phyloP scores from a whole-genome alignment of 2,329 filamentous ascomycete species.

The Fusarium secorum region DNA sequence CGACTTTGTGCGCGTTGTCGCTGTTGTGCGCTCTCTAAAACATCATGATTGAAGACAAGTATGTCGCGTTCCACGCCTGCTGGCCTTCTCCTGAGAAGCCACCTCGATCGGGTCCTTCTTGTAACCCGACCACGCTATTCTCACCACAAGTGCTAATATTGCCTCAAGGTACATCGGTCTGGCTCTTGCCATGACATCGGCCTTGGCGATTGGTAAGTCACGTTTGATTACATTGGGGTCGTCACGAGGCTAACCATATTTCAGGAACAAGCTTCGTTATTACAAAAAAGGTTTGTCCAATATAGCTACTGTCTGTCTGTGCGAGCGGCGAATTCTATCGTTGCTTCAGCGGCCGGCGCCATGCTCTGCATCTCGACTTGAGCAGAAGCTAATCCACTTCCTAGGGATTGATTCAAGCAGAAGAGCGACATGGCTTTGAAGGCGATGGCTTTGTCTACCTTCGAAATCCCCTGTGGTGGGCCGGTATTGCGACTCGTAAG shows the following conservation, averaged over 20 bases:
- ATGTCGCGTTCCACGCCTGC: conserved; percentile 32
- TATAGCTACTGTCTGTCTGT: neutral
- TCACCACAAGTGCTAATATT: conserved; percentile 25
- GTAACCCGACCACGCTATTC: neutral
- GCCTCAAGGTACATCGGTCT: conserved; percentile 74
- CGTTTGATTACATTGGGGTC: neutral
- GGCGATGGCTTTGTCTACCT: conserved; percentile 96
- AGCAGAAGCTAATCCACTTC: conserved; percentile 18
- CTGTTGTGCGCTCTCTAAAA: conserved; percentile 27
- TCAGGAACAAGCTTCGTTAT: conserved; percentile 96
- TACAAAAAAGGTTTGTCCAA: conserved; percentile 83
- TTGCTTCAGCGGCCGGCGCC: neutral
- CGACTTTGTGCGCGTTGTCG: conserved; percentile 25
- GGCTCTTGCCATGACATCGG: conserved; percentile 76
- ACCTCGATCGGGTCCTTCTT: conserved; percentile 4
- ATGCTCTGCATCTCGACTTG: neutral
- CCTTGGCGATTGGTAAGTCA: conserved; percentile 75
- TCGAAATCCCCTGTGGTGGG: conserved; percentile 97
- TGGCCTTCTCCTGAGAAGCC: conserved; percentile 8
- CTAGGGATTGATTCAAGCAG: conserved; percentile 88
- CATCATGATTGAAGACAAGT: conserved; percentile 52
- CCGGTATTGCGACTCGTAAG: conserved; percentile 87
- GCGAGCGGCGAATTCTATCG: neutral
- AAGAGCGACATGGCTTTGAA: conserved; percentile 92
- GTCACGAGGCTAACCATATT: conserved; percentile 32